phyloP scores from a whole-genome alignment of 2,329 filamentous ascomycete species.

The Aspergillus aculeatinus region DNA sequence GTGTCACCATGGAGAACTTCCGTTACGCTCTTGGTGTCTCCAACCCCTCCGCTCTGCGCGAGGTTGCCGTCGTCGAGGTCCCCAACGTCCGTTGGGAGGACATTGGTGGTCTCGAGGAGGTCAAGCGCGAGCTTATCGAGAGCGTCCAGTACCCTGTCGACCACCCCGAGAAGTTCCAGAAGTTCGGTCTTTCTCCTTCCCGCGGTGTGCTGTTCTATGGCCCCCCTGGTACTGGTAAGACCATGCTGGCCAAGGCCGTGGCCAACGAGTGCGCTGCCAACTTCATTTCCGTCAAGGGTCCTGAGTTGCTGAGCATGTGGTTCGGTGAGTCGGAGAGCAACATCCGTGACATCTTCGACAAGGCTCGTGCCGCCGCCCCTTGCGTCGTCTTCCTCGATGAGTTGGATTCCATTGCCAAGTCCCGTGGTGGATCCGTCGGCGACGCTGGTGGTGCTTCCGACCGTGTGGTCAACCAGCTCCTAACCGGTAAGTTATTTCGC shows the following conservation, averaged over 20 bases:
- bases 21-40: constrained; percentile 95
- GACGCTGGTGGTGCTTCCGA: constrained; percentile 98
- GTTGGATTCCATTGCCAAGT: constrained; percentile 98
- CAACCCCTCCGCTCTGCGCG: constrained; percentile 96
- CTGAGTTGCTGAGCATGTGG: constrained; percentile 99
- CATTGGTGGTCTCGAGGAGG: constrained; percentile 94
- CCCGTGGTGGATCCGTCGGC: constrained; percentile 91
- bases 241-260: constrained; percentile 97
- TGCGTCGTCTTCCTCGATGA: constrained; percentile 99
- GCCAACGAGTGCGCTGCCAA: constrained; percentile 99
- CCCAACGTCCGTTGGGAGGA: constrained; percentile 99
- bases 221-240: constrained; percentile 99
- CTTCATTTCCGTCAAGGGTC: constrained; percentile 99
- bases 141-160: constrained; percentile 98
- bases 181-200: constrained; percentile 96
- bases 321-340: constrained; percentile 99
- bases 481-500: constrained; percentile 69
- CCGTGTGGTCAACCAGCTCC: constrained; percentile 98
- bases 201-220: constrained; percentile 99
- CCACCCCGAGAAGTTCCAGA: constrained; percentile 99
- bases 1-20: constrained; percentile 99
- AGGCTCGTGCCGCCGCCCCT: constrained; percentile 94
- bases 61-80: constrained; percentile 98
- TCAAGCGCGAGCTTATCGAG: constrained; percentile 99
- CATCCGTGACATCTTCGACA: constrained; percentile 99